phyloP scores from a whole-genome alignment of 192 early-diverging fungal species.

The Pecoramyces ruminantium region DNA sequence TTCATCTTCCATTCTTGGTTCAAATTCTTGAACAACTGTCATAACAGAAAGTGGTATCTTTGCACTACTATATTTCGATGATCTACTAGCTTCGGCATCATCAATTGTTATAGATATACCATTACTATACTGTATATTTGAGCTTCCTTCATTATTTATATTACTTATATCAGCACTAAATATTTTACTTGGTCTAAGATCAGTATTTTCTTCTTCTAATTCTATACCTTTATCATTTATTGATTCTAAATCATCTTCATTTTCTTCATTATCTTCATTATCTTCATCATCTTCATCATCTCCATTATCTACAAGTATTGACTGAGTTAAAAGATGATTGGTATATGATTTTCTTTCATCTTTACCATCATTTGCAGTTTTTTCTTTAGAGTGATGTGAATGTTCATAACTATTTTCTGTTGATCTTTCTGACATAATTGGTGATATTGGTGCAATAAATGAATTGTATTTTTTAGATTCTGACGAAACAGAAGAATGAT shows the following conservation, averaged over 20 bases:
- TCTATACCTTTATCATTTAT: not conserved
- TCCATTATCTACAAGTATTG: not conserved
- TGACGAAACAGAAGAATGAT: not conserved
- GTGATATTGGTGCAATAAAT: not conserved
- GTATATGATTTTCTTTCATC: not conserved
- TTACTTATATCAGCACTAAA: not conserved
- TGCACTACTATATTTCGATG: not conserved
- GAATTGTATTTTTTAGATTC: not conserved
- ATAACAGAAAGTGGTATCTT: not conserved
- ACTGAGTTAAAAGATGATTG: not conserved
- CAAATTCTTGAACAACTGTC: not conserved
- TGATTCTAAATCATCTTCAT: not conserved
- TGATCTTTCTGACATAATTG: not conserved
- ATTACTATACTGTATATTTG: not conserved
- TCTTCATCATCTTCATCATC: not conserved
- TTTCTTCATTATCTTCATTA: not conserved
- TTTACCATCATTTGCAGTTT: not conserved
- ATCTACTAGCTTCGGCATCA: not conserved
- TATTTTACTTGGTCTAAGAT: not conserved
- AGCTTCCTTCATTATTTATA: not conserved
- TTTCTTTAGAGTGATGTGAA: not conserved
- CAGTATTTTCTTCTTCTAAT: not conserved
- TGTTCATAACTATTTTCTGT: not conserved
- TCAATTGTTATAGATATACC: not conserved
- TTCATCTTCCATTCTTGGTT: not conserved